phyloP scores from a whole-genome alignment of 1,284 basidiomycete genomes.

The Apiotrichum mycotoxinovorans region DNA sequence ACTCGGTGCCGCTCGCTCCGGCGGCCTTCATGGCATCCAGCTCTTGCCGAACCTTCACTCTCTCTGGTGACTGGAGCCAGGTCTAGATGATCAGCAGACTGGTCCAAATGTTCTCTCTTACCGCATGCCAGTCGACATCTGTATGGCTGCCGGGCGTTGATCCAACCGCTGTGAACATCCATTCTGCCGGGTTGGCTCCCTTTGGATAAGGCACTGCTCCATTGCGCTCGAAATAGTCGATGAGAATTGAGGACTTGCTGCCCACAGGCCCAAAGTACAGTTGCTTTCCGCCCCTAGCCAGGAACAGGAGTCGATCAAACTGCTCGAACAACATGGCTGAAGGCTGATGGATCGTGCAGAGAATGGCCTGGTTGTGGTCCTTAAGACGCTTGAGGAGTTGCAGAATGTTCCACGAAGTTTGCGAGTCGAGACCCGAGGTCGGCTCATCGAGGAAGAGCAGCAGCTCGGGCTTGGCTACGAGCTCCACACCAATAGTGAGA shows the following conservation, averaged over 20 bases:
- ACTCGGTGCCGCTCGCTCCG: constrained; percentile 24
- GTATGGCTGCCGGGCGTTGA: constrained; percentile 60
- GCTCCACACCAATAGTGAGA: constrained; percentile 66
- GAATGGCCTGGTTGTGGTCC: constrained; percentile 67
- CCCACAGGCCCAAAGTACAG: constrained; percentile 34
- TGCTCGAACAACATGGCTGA: constrained; percentile 46
- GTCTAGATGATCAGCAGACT: no score
- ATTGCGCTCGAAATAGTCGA: constrained; percentile 23
- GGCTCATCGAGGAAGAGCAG: constrained; percentile 52
- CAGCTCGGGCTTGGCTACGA: constrained; percentile 47
- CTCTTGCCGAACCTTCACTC: constrained; percentile 47
- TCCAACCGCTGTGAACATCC: constrained; percentile 59
- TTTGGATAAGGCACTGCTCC: constrained; percentile 21
- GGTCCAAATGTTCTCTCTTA: no score
- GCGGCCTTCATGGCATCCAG: constrained; percentile 50
- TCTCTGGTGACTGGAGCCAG: constrained; percentile 58
- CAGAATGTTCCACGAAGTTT: constrained; percentile 24
- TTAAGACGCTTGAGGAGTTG: constrained; percentile 25
- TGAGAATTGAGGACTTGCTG: constrained; percentile 48
- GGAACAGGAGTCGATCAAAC: constrained; percentile 45
- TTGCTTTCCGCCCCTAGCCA: constrained; percentile 46
- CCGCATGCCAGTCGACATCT: constrained; percentile 71
- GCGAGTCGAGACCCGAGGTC: constrained; percentile 34
- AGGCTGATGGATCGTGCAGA: constrained; percentile 52
- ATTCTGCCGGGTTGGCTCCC: constrained; percentile 36